These are phyloP conservation scores for Xanthoconium separans DNA, from an alignment of 1,284 basidiomycete genomes.

Conservation along the genomic window DNA sequence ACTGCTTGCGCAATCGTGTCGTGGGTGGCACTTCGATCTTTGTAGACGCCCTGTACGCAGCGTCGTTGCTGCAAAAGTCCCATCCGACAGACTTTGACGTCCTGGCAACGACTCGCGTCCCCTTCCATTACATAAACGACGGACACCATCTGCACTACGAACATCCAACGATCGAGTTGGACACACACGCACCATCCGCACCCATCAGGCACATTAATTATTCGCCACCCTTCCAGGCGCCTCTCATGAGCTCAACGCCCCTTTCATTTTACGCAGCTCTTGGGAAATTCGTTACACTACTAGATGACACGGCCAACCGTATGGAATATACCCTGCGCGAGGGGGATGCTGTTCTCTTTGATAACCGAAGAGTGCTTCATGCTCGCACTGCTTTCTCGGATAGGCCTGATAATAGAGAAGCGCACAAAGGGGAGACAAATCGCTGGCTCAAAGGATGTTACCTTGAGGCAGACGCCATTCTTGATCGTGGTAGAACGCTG, in stretches of 20 bases:
- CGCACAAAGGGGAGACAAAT: conserved; percentile 41
- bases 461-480: conserved; percentile 65
- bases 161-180: conserved; percentile 83
- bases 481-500: conserved; percentile 50
- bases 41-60: conserved; percentile 79
- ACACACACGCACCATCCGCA: conserved; percentile 19
- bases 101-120: conserved; percentile 65
- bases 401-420: conserved; percentile 12
- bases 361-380: conserved; percentile 92
- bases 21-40: conserved; percentile 86
- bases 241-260: conserved; percentile 53
- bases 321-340: conserved; percentile 74
- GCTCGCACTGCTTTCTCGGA: conserved; percentile 79
- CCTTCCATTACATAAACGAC: conserved; percentile 92
- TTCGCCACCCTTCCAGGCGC: conserved; percentile 94
- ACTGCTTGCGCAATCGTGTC: conserved; percentile 85
- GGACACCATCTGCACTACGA: conserved; percentile 78
- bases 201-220: conserved; percentile 79
- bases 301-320: conserved; percentile 56
- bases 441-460: conserved; percentile 78
- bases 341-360: conserved; percentile 90
- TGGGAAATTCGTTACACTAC: conserved; percentile 55
- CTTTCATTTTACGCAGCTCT: conserved; percentile 67
- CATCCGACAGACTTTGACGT: conserved; percentile 57
- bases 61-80: conserved; percentile 51